phyloP scores from a whole-genome alignment of 2,329 filamentous ascomycete genomes.

The Coniella vitis region DNA sequence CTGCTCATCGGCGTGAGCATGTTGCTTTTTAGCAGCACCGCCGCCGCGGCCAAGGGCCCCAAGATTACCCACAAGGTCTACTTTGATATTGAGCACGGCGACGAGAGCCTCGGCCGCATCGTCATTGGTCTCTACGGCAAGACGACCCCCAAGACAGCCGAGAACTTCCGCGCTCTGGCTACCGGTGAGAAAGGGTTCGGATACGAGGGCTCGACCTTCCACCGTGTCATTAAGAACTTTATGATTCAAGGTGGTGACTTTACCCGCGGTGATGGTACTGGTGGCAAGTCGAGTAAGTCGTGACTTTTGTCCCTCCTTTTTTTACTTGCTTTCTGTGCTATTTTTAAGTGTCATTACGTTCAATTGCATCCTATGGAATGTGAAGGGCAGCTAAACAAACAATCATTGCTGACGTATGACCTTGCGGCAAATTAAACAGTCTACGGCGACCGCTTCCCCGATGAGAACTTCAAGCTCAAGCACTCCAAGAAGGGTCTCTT shows the following conservation, averaged over 20 bases:
- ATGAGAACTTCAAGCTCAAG: constrained; percentile 95
- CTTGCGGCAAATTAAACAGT: constrained; percentile 36
- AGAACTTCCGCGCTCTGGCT: constrained; percentile 73
- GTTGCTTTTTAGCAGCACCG: constrained; percentile 68
- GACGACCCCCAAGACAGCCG: constrained; percentile 69
- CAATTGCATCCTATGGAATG: too few relatives aligned
- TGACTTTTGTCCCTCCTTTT: too few relatives aligned
- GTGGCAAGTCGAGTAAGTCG: constrained; percentile 77
- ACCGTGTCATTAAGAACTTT: constrained; percentile 84
- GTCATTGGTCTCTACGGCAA: constrained; percentile 82
- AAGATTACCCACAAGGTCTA: constrained; percentile 96
- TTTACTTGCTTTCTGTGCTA: too few relatives aligned
- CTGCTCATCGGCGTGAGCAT: constrained; percentile 70
- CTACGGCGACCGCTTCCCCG: constrained; percentile 75
- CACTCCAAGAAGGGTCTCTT: constrained; percentile 79
- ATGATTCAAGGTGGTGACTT: constrained; percentile 93
- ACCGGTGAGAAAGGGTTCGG: constrained; percentile 83
- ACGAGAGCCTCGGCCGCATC: constrained; percentile 65
- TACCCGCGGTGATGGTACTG: constrained; percentile 73
- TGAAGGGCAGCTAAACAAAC: too few relatives aligned
- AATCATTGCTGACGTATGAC: background rate
- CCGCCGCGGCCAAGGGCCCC: constrained; percentile 73
- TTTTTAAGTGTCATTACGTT: too few relatives aligned
- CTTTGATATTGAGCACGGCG: constrained; percentile 76
- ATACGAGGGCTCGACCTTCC: constrained; percentile 76